phyloP scores from a whole-genome alignment of 2,329 filamentous ascomycete genomes.

The Fusarium sp. region DNA sequence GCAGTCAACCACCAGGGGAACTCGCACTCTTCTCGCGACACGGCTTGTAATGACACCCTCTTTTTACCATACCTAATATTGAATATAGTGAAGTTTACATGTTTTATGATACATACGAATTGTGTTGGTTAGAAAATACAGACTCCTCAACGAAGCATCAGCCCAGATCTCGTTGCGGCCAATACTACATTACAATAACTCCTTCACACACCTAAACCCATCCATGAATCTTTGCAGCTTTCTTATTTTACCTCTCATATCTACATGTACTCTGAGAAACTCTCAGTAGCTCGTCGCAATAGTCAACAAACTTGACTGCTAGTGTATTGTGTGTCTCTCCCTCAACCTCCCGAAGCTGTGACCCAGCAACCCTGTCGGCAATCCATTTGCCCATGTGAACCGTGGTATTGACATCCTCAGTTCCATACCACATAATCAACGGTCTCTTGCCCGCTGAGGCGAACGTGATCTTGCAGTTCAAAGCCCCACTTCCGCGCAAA shows the following conservation, averaged over 20 bases:
- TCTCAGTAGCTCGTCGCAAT: constrained; percentile 14
- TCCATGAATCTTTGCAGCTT: accelerated
- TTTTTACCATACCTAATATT: neutral
- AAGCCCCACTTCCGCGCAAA: constrained; percentile 14
- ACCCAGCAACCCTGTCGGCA: constrained; percentile 7
- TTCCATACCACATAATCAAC: constrained; percentile 12
- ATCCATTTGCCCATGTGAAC: constrained; percentile 27
- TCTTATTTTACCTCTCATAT: neutral
- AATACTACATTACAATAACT: neutral
- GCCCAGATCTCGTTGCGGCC: neutral
- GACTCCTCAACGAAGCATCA: neutral
- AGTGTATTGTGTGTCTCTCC: constrained; percentile 18
- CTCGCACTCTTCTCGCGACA: neutral
- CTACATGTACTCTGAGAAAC: too few species aligned
- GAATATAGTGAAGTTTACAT: neutral
- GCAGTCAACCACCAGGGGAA: neutral
- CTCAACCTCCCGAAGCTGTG: constrained; percentile 6
- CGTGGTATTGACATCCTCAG: constrained; percentile 8
- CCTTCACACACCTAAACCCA: too few species aligned
- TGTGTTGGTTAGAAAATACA: neutral
- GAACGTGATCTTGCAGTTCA: constrained; percentile 12
- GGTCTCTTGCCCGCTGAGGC: constrained; percentile 9
- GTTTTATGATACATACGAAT: neutral
- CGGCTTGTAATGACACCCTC: neutral
- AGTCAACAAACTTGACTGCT: constrained; percentile 8